A percentile compares a stretch with the other conserved stretches of the same genome.
Conservation (phyloP, 2,329 filamentous ascomycete species). For the Cordyceps cateniannulata region DNA sequence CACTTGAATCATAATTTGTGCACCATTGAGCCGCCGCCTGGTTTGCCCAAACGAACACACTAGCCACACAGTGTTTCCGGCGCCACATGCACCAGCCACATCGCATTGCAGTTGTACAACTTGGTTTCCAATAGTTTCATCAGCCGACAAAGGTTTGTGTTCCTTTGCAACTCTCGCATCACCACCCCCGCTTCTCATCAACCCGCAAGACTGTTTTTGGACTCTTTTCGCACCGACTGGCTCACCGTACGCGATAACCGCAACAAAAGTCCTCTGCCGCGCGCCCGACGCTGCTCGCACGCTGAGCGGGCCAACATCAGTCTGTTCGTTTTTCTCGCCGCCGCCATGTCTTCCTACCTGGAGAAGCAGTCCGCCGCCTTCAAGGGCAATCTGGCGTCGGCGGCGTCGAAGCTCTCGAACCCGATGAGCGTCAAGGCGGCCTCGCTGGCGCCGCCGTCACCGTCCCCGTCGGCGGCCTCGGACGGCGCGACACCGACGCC, state of each 20-base stretch:
- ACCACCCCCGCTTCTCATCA: constrained; percentile 1
- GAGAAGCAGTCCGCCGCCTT: constrained; percentile 60
- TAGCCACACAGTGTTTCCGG: neutral
- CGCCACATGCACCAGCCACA: constrained; percentile 2
- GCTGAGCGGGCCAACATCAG: neutral
- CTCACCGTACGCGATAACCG: neutral
- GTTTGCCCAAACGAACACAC: neutral
- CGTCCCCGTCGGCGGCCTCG: constrained; percentile 51
- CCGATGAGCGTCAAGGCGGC: constrained; percentile 38
- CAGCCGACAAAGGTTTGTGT: neutral
- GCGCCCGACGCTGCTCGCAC: constrained; percentile 4
- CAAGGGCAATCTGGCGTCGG: constrained; percentile 54
- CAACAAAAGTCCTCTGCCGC: neutral
- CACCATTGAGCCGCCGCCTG: neutral
- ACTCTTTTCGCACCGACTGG: neutral
- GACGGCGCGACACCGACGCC: constrained; percentile 61
- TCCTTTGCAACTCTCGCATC: neutral
- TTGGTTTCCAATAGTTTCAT: neutral
- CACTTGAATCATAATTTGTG: neutral
- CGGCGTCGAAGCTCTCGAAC: constrained; percentile 56
- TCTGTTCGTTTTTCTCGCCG: constrained; percentile 3
- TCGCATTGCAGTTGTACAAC: neutral
- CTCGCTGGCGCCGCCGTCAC: constrained; percentile 52
- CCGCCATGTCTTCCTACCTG: constrained; percentile 54
- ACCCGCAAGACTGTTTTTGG: neutral